Percentiles rank a stretch among this genome's conserved stretches.
phyloP scores from a whole-genome alignment of 805 yeast species.

The Cyberlindnera misumaiensis region DNA sequence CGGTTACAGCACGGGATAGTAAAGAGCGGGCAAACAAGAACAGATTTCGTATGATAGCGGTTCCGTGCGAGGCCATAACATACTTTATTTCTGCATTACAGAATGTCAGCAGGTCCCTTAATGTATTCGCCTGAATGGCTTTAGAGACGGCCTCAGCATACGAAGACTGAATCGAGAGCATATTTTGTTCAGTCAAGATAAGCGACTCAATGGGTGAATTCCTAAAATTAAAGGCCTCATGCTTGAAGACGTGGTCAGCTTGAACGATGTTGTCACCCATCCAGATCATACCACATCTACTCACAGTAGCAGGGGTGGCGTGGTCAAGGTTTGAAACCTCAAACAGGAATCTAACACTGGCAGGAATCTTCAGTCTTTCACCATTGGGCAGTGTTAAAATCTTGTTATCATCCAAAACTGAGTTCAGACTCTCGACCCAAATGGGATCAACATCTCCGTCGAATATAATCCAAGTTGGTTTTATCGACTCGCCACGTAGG shows the following conservation, averaged over 20 bases:
- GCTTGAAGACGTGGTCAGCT: slow-evolving; percentile 16
- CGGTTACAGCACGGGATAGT: background rate
- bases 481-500: slow-evolving; percentile 49
- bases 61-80: slow-evolving; percentile 5
- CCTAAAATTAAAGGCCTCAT: slow-evolving; percentile 13
- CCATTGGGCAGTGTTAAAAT: slow-evolving; percentile 82
- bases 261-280: slow-evolving; percentile 35
- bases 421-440: slow-evolving; percentile 88
- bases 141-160: slow-evolving; percentile 3
- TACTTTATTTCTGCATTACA: background rate
- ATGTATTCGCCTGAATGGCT: background rate
- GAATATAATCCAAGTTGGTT: slow-evolving; percentile 69
- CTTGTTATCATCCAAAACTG: slow-evolving; percentile 85
- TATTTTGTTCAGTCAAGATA: background rate
- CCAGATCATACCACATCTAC: slow-evolving; percentile 89
- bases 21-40: background rate
- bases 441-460: slow-evolving; percentile 93
- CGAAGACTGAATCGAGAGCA: background rate
- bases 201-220: background rate
- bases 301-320: slow-evolving; percentile 88
- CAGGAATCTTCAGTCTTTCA: slow-evolving; percentile 67
- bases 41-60: background rate
- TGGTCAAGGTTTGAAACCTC: slow-evolving; percentile 61
- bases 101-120: slow-evolving; percentile 1
- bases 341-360: slow-evolving; percentile 59